These are phyloP conservation scores for Gynochthodes officinalis DNA, from an alignment of 257 asterid genomes.

Conservation along the genomic window DNA sequence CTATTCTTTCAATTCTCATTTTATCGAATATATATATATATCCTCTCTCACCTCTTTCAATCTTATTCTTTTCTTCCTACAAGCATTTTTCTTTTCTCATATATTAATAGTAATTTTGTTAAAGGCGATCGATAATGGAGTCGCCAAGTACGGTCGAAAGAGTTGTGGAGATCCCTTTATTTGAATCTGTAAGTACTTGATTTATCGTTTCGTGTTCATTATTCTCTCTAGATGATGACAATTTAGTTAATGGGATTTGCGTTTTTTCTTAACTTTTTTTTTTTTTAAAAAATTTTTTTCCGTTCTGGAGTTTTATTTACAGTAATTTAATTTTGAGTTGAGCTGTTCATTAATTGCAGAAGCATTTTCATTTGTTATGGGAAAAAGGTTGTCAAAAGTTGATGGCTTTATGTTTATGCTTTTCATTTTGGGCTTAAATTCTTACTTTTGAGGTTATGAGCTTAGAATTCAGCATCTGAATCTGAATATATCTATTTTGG, in stretches of 20 bases:
- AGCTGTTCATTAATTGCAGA: no score
- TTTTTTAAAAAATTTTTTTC: background rate
- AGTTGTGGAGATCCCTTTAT: conserved; percentile 25
- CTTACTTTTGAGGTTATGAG: no score
- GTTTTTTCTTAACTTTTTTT: no score
- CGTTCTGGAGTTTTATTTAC: background rate
- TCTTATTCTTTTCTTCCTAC: background rate
- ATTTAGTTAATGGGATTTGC: background rate
- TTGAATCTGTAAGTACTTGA: conserved; percentile 30
- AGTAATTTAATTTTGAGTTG: no score
- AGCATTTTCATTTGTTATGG: no score
- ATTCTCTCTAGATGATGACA: background rate
- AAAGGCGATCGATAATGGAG: conserved; percentile 18
- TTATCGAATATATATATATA: background rate
- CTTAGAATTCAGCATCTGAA: no score
- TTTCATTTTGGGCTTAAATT: no score
- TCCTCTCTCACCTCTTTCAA: background rate
- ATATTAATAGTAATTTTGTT: background rate
- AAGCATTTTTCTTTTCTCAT: background rate
- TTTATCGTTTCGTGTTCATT: background rate
- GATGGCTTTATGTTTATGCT: no score
- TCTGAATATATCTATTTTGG: no score
- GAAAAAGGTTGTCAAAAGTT: no score
- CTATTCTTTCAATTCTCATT: background rate
- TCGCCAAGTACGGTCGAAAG: conserved; percentile 35